Evolutionary conservation across 2,329 filamentous ascomycete species (phyloP).

Genomic region (Bipolaris bicolor): DNA sequence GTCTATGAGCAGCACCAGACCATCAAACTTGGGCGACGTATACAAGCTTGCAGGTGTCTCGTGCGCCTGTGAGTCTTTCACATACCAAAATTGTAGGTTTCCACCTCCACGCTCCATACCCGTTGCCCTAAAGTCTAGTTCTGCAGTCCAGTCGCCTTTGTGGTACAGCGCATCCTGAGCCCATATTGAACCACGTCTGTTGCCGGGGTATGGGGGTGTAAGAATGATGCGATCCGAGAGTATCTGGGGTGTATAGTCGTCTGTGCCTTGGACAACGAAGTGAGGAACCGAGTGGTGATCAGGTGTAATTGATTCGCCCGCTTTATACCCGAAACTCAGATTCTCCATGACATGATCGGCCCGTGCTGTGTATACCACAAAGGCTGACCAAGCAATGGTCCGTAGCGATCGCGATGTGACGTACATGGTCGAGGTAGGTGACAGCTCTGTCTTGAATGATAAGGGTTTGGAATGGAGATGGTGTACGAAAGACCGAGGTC

Average conservation of each 20-base stretch:
- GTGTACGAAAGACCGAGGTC: not conserved
- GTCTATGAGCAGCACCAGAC: constrained; percentile 86
- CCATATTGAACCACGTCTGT: constrained; percentile 85
- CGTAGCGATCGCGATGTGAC: constrained; percentile 49
- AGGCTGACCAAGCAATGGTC: constrained; percentile 49
- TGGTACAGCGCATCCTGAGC: constrained; percentile 65
- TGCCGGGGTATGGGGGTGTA: constrained; percentile 85
- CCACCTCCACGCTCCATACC: constrained; percentile 85
- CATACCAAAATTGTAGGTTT: constrained; percentile 94
- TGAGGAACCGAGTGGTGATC: constrained; percentile 62
- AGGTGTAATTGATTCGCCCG: constrained; percentile 68
- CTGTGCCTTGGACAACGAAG: constrained; percentile 59
- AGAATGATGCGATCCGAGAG: constrained; percentile 92
- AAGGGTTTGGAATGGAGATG: not conserved
- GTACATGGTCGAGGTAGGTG: constrained; percentile 38
- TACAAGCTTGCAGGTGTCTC: constrained; percentile 81
- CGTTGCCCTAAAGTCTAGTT: constrained; percentile 85
- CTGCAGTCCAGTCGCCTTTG: constrained; percentile 76
- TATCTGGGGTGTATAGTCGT: constrained; percentile 63
- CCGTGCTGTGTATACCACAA: constrained; percentile 58
- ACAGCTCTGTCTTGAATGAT: constrained; percentile 6
- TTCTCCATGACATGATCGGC: constrained; percentile 73
- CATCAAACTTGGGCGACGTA: constrained; percentile 83
- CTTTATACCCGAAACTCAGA: constrained; percentile 76
- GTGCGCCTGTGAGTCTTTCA: constrained; percentile 67